Evolutionary conservation across 2,329 filamentous ascomycete species (phyloP).

Genomic region (Polychaeton citri): DNA sequence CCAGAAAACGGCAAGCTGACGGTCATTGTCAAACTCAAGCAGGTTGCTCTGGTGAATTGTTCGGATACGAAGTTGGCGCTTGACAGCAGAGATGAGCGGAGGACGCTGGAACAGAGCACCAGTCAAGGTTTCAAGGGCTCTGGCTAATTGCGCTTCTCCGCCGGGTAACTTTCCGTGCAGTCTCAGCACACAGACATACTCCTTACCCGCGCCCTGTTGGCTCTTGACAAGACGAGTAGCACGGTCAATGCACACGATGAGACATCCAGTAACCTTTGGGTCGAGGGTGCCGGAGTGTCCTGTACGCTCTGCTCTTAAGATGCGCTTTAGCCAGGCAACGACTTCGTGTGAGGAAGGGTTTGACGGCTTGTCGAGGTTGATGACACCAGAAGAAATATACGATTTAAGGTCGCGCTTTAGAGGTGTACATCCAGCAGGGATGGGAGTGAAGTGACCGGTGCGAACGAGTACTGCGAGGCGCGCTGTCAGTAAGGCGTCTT

Average conservation of each 20-base stretch:
- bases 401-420: slow-evolving; percentile 91
- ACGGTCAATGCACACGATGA: slow-evolving; percentile 92
- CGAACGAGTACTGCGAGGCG: slow-evolving; percentile 61
- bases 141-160: slow-evolving; percentile 81
- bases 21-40: slow-evolving; percentile 92
- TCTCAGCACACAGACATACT: slow-evolving; percentile 92
- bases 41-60: slow-evolving; percentile 97
- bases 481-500: slow-evolving; percentile 11
- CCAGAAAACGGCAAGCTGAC: slow-evolving; percentile 97
- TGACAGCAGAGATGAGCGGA: slow-evolving; percentile 94
- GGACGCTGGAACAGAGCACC: slow-evolving; percentile 95
- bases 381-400: slow-evolving; percentile 93
- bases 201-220: slow-evolving; percentile 96
- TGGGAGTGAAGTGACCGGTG: slow-evolving; percentile 93
- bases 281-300: slow-evolving; percentile 97
- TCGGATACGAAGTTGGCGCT: slow-evolving; percentile 94
- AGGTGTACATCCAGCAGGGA: slow-evolving; percentile 82
- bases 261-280: slow-evolving; percentile 90
- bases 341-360: slow-evolving; percentile 98
- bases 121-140: slow-evolving; percentile 88
- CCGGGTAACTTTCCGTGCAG: slow-evolving; percentile 92
- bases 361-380: slow-evolving; percentile 95
- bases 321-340: slow-evolving; percentile 97
- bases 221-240: slow-evolving; percentile 97
- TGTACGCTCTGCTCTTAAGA: slow-evolving; percentile 88